Evolutionary conservation across 495 filamentous ascomycete species (phyloP), one percentile per base, ranked within the genome.

Genomic region (Cladorrhinum samala): DNA sequence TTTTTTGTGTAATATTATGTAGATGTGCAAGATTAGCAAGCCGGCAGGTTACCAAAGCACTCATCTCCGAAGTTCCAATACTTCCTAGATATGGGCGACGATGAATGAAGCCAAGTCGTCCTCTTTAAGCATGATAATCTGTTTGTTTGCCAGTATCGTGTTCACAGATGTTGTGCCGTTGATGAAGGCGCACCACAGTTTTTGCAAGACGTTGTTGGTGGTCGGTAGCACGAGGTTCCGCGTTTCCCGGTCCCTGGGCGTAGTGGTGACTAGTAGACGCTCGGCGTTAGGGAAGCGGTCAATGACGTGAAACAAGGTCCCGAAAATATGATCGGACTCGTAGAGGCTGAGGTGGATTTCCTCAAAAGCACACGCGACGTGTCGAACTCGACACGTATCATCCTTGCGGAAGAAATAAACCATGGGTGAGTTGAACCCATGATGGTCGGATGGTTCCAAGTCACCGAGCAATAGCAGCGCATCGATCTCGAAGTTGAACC

Each of bases 351-450:
- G 24, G 8, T 54, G 43, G 50, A 72, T 61, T 45, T 69, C 68
- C 50, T 63, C 52, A 47, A 72, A 70, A 2, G 68, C 58, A 17
- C 64, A 55, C 14, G 63, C 69, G 0, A 71, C 57, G 39, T 68
- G 59, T 8, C 58, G 49, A 49, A 73, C 68, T 2, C 68, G 60
- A 2, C 30, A 33, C 53, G 70, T 65, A 50, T 71, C 69, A 49
- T 69, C 62, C 19, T 62, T 56, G 2, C 58, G 53, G 9, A 73
- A 61, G 59, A 72, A 73, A 53, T 73, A 71, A 13, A 63, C 61
- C 69, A 70, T 61, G 20, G 72, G 71, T 46, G 63, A 61, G 63
- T 64, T 68, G 61, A 71, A 68, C 18, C 72, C 72, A 54, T 68
- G 65, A 27, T 52, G 56, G 41, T 71, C 68, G 53, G 61, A 68